phyloP scores from a whole-genome alignment of 768 basidiomycete species.

The Serendipita vermifera region DNA sequence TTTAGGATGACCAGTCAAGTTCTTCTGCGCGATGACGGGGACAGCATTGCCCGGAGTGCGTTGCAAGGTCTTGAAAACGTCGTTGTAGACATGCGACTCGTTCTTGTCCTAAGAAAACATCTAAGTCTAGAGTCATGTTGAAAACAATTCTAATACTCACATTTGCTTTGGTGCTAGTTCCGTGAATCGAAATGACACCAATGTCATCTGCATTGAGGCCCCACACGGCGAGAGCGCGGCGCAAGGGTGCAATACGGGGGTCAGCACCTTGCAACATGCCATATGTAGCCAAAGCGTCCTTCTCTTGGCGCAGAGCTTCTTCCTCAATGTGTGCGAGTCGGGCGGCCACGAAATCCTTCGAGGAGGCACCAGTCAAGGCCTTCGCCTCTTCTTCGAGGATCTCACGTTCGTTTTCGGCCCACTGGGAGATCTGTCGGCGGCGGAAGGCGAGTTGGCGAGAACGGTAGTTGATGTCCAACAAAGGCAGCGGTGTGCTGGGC shows the following conservation, averaged over 20 bases:
- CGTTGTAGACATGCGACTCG: slow-evolving; percentile 94
- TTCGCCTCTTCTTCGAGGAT: slow-evolving; percentile 72
- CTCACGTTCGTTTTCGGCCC: slow-evolving; percentile 80
- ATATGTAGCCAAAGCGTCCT: slow-evolving; percentile 81
- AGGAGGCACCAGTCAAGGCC: slow-evolving; percentile 38
- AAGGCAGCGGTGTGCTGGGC: slow-evolving; percentile 62
- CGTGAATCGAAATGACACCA: slow-evolving; percentile 76
- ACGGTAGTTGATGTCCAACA: slow-evolving; percentile 78
- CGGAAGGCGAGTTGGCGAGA: slow-evolving; percentile 92
- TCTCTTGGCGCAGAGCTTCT: slow-evolving; percentile 85
- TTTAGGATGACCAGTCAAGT: slow-evolving; percentile 92
- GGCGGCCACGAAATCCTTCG: slow-evolving; percentile 54
- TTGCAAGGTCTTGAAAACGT: slow-evolving; percentile 75
- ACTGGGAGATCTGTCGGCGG: slow-evolving; percentile 85
- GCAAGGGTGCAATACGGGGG: slow-evolving; percentile 76
- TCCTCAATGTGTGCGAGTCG: slow-evolving; percentile 77
- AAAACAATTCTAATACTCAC: slow-evolving; percentile 25
- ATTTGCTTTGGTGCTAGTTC: slow-evolving; percentile 78
- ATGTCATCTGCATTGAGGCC: slow-evolving; percentile 88
- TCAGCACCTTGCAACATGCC: slow-evolving; percentile 90
- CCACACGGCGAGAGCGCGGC: slow-evolving; percentile 94
- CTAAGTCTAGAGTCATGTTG: slow-evolving; percentile 11
- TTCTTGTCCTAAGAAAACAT: slow-evolving; percentile 64
- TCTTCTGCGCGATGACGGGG: slow-evolving; percentile 95
- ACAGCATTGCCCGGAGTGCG: slow-evolving; percentile 94